phyloP scores from a whole-genome alignment of 2,329 filamentous ascomycete genomes.

The Escovopsis sp. region DNA sequence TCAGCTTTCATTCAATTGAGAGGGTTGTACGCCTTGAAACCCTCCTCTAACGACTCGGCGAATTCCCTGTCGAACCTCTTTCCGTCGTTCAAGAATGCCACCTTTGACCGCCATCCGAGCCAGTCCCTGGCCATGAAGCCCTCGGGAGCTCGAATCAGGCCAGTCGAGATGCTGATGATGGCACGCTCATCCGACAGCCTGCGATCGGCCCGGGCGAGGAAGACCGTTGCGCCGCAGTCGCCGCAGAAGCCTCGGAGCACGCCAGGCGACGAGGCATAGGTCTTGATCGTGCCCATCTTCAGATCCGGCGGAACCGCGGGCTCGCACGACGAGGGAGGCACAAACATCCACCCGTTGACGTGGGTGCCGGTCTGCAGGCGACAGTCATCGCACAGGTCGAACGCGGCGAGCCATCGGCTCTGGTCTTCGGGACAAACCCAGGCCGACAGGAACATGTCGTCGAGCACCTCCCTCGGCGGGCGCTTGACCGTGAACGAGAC shows the following conservation, averaged over 20 bases:
- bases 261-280: slow-evolving; percentile 23
- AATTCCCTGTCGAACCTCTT: slow-evolving; percentile 23
- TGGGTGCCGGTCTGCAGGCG: slow-evolving; percentile 27
- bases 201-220: slow-evolving; percentile 18
- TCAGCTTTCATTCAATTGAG: neutral
- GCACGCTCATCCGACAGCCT: slow-evolving; percentile 16
- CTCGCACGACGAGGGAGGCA: slow-evolving; percentile 22
- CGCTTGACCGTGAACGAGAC: slow-evolving; percentile 30
- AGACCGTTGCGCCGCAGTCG: slow-evolving; percentile 30
- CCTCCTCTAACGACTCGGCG: slow-evolving; percentile 19
- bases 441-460: slow-evolving; percentile 15
- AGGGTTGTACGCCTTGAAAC: slow-evolving; percentile 21
- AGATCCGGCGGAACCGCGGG: slow-evolving; percentile 23
- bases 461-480: slow-evolving; percentile 18
- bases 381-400: slow-evolving; percentile 31
- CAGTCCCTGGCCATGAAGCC: slow-evolving; percentile 29
- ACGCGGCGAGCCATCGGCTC: slow-evolving; percentile 26
- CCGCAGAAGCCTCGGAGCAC: slow-evolving; percentile 31
- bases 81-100: slow-evolving; percentile 21
- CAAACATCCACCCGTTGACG: slow-evolving; percentile 27
- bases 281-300: slow-evolving; percentile 27
- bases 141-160: slow-evolving; percentile 29
- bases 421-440: slow-evolving; percentile 23
- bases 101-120: slow-evolving; percentile 29
- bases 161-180: slow-evolving; percentile 28